A percentile compares a stretch with the other conserved stretches of the same genome.
These are phyloP conservation scores for Conringia planisiliqua DNA, from an alignment of 345 rosid species.

Conservation along the genomic window DNA sequence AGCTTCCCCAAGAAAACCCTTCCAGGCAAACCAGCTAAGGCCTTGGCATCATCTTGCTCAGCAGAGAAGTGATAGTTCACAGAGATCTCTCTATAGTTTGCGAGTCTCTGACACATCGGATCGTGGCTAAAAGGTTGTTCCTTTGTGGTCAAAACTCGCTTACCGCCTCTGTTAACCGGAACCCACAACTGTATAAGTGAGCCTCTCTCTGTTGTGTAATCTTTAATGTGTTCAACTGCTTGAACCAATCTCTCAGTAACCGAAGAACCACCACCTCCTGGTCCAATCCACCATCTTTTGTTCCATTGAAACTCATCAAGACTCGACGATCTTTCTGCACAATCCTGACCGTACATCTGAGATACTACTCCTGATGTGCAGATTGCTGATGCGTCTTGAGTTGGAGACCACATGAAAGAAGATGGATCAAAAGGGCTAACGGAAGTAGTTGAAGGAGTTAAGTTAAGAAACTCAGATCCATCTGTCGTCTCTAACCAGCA, in stretches of 20 bases:
- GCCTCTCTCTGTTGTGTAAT: constrained; percentile 57
- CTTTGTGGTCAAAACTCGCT: constrained; percentile 55
- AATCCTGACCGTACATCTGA: constrained; percentile 39
- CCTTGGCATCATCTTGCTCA: constrained; percentile 62
- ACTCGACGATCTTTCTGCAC: constrained; percentile 24
- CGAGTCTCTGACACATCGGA: constrained; percentile 54
- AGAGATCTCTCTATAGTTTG: constrained; percentile 73
- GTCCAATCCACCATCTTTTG: constrained; percentile 79
- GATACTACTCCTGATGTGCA: constrained; percentile 19
- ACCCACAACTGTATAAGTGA: constrained; percentile 84
- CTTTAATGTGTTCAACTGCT: constrained; percentile 62
- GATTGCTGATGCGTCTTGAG: constrained; percentile 32
- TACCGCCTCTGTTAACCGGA: constrained; percentile 70
- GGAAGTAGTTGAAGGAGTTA: constrained; percentile 40
- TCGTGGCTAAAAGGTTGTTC: constrained; percentile 71
- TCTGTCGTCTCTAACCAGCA: constrained; percentile 90
- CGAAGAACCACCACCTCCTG: constrained; percentile 41
- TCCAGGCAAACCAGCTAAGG: constrained; percentile 67
- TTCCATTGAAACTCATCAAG: constrained; percentile 33
- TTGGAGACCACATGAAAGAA: constrained; percentile 45
- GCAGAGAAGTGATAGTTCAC: constrained; percentile 70
- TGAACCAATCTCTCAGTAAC: constrained; percentile 64
- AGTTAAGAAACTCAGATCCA: constrained; percentile 71
- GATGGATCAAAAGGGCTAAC: constrained; percentile 45
- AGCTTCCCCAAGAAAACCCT: constrained; percentile 78